phyloP scores from a whole-genome alignment of 805 yeast species.

The Candida saitoana region DNA sequence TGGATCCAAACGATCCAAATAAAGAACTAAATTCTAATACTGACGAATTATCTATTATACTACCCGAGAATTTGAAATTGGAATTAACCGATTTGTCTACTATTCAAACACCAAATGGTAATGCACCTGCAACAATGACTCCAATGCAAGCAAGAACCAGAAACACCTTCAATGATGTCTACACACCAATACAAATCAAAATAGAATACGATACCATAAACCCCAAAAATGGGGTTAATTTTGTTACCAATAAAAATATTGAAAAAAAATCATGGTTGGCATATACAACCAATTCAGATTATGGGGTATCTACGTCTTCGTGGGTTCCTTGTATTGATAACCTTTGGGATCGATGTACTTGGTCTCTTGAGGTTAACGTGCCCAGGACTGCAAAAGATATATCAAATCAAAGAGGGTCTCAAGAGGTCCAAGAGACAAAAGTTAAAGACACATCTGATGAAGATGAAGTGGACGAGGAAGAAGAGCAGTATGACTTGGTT shows the following conservation, averaged over 20 bases:
- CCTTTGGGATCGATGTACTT: constrained; percentile 80
- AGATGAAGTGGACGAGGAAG: constrained; percentile 42
- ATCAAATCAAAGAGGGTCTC: constrained; percentile 27
- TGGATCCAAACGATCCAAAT: constrained; percentile 20
- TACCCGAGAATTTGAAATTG: constrained; percentile 66
- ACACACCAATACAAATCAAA: constrained; percentile 68
- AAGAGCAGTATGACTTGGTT: constrained; percentile 46
- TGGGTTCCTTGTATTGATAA: constrained; percentile 98
- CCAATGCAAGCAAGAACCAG: constrained; percentile 33
- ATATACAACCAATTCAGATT: constrained; percentile 74
- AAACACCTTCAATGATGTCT: constrained; percentile 38
- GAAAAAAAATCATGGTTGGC: constrained; percentile 68
- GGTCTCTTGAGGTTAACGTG: constrained; percentile 85
- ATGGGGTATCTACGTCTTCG: constrained; percentile 80
- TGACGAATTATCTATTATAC: constrained; percentile 58
- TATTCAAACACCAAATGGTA: constrained; percentile 25
- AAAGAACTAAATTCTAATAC: constrained; percentile 32
- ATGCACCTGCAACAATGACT: constrained; percentile 25
- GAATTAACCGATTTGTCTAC: constrained; percentile 33
- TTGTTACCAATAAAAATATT: constrained; percentile 58
- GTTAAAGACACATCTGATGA: constrained; percentile 24
- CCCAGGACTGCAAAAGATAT: constrained; percentile 79
- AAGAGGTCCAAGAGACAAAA: constrained; percentile 11
- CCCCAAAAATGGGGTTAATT: constrained; percentile 71
- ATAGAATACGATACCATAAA: constrained; percentile 63